Percentiles rank a stretch among this genome's conserved stretches.
phyloP scores from a whole-genome alignment of 169 alveolate species.

The Cryptosporidium tyzzeri region DNA sequence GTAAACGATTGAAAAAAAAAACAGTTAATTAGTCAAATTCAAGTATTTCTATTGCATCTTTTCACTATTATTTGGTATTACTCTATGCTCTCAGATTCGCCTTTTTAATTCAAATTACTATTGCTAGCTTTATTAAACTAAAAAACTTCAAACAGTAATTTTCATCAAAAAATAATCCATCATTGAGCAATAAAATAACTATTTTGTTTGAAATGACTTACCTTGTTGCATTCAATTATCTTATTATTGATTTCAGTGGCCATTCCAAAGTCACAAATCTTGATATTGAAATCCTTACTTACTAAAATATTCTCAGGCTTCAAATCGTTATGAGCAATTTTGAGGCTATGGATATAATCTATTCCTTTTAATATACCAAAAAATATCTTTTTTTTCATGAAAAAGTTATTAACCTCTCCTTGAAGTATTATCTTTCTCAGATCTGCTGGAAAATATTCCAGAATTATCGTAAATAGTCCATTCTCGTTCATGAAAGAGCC shows the following conservation, averaged over 20 bases:
- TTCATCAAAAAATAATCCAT: slow-evolving; percentile 11
- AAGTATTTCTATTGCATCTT: neutral
- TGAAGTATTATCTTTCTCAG: slow-evolving; percentile 27
- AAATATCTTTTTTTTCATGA: neutral
- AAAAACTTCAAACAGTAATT: neutral
- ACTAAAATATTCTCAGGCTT: slow-evolving; percentile 66
- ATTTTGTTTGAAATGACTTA: slow-evolving; percentile 3
- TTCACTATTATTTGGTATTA: neutral
- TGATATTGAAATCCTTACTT: neutral
- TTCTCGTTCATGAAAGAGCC: slow-evolving; percentile 4
- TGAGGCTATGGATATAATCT: slow-evolving; percentile 8
- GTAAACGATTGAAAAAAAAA: neutral
- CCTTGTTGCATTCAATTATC: slow-evolving; percentile 3
- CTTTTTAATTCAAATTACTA: slow-evolving; percentile 51
- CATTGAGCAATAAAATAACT: slow-evolving; percentile 3
- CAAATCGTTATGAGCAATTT: slow-evolving; percentile 40
- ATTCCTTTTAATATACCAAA: slow-evolving; percentile 37
- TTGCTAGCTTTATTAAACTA: neutral
- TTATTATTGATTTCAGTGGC: slow-evolving; percentile 14
- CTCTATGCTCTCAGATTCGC: slow-evolving; percentile 71
- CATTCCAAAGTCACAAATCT: slow-evolving; percentile 74
- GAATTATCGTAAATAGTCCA: slow-evolving; percentile 27
- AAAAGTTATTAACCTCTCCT: neutral
- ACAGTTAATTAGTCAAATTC: neutral
- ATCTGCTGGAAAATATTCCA: slow-evolving; percentile 47